These are phyloP conservation scores for Solanum dulcamara DNA, from an alignment of 257 asterid genomes.

Conservation along the genomic window DNA sequence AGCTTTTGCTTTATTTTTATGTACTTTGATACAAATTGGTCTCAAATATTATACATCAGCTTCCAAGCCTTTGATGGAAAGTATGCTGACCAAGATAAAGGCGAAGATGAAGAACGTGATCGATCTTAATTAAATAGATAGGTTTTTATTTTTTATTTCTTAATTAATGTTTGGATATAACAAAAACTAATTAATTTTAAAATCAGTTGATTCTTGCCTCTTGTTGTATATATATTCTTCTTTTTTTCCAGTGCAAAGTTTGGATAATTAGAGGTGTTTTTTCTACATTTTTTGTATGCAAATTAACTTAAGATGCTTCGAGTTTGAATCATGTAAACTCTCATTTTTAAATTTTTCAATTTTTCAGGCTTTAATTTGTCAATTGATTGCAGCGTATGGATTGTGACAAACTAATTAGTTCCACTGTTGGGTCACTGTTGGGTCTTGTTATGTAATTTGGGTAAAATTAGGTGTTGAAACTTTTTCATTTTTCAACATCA, in stretches of 20 bases:
- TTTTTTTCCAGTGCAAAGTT: no score
- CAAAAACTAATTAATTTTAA: neutral
- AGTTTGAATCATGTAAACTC: neutral
- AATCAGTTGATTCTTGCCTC: no score
- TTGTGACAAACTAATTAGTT: neutral
- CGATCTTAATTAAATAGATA: neutral
- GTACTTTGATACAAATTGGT: neutral
- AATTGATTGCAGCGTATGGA: neutral
- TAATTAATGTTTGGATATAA: neutral
- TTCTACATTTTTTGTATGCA: neutral
- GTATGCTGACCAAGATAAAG: neutral
- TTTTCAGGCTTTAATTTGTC: neutral
- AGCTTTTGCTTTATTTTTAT: neutral
- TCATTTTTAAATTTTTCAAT: neutral
- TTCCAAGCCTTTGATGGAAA: conserved; percentile 3
- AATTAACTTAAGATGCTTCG: neutral
- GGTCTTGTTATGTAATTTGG: neutral
- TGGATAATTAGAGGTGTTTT: neutral
- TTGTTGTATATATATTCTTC: no score
- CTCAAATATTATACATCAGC: neutral
- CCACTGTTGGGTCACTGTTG: neutral
- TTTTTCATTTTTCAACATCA: no score
- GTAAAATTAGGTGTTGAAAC: no score
- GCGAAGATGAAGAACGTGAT: conserved; percentile 3
- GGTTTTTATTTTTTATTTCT: neutral